phyloP scores from a whole-genome alignment of 805 yeast species.

The Brettanomyces naardenensis region DNA sequence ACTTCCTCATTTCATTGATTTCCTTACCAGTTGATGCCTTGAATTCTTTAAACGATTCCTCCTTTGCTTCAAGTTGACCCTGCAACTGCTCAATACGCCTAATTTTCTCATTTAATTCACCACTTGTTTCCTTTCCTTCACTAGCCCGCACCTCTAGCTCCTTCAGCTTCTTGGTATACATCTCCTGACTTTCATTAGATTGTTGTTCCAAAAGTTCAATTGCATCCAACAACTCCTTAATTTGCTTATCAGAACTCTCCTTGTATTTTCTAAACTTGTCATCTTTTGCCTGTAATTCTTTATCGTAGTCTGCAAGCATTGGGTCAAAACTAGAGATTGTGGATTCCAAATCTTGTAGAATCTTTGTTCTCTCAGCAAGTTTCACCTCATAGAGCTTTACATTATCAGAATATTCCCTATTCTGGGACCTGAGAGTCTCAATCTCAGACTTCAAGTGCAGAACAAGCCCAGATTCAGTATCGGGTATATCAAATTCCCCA shows the following conservation, averaged over 20 bases:
- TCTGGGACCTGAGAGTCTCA: background rate
- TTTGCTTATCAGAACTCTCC: conserved; percentile 40
- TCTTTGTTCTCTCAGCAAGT: conserved; percentile 35
- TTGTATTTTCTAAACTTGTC: conserved; percentile 38
- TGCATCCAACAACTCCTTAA: conserved; percentile 52
- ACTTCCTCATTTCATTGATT: conserved; percentile 8
- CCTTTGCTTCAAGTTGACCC: conserved; percentile 1
- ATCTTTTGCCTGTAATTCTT: conserved; percentile 36
- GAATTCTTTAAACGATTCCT: conserved; percentile 4
- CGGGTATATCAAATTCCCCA: too few species aligned
- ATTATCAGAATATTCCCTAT: conserved; percentile 3
- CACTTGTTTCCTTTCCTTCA: conserved; percentile 1
- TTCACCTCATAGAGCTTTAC: conserved; percentile 19
- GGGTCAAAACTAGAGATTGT: conserved; percentile 44
- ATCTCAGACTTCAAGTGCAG: background rate
- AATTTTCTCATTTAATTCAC: conserved; percentile 1
- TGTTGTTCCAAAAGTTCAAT: conserved; percentile 47
- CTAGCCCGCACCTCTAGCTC: conserved; percentile 14
- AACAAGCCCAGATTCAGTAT: too few species aligned
- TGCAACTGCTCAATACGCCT: conserved; percentile 2
- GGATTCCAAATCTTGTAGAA: conserved; percentile 39
- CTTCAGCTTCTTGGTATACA: conserved; percentile 38
- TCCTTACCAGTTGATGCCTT: conserved; percentile 11
- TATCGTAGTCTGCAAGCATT: conserved; percentile 37
- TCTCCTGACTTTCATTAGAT: conserved; percentile 45